A percentile compares a stretch with the other conserved stretches of the same genome.
Conservation (phyloP, 257 asterid genomes). For the Penstemon barbatus region DNA sequence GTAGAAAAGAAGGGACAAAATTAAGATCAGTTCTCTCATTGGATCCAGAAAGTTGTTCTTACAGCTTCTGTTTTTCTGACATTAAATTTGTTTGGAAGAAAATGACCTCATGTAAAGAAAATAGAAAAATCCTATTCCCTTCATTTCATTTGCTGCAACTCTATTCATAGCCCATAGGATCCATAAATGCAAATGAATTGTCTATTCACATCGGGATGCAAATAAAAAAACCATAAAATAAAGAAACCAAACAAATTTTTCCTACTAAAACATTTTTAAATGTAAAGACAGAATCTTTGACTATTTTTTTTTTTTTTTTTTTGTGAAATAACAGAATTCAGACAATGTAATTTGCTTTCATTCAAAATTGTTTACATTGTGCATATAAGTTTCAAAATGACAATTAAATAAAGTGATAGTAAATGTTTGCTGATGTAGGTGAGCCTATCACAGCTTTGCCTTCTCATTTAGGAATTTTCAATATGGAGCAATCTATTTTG, state of each 20-base stretch:
- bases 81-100: neutral
- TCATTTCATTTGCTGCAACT: constrained; percentile 26
- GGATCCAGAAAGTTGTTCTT: constrained; percentile 28
- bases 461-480: too few species aligned
- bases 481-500: too few species aligned
- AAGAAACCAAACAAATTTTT: neutral
- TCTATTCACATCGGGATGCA: constrained; percentile 14
- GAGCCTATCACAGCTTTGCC: too few species aligned
- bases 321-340: too few species aligned
- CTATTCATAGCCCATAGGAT: constrained; percentile 16
- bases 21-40: constrained; percentile 47
- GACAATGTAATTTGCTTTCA: too few species aligned
- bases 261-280: neutral
- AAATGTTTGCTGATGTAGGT: too few species aligned
- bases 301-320: neutral
- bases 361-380: too few species aligned
- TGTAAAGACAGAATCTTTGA: neutral
- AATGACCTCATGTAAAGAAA: constrained; percentile 15
- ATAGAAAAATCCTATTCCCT: neutral
- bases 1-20: constrained; percentile 40
- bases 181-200: constrained; percentile 18
- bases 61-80: neutral
- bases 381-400: too few species aligned
- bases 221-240: neutral
- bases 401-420: too few species aligned